Percentiles rank a stretch among this genome's conserved stretches.
Evolutionary conservation across 169 alveolate genomes (phyloP).

Genomic region (Eimeria zaria): DNA sequence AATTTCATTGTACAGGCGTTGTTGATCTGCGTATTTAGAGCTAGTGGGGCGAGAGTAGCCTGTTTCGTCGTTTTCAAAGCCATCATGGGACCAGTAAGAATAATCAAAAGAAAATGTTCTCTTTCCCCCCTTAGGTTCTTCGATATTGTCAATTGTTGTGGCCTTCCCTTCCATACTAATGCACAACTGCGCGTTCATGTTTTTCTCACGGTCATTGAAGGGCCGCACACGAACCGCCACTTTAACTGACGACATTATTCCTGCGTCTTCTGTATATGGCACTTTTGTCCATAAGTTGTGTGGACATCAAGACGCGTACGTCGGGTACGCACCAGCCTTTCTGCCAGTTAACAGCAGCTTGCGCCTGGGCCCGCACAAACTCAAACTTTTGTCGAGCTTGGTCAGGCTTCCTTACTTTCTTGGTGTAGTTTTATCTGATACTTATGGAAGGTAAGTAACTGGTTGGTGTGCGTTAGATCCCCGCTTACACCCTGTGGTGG

Average conservation of each 20-base stretch:
- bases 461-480: background rate
- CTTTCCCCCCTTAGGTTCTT: constrained; percentile 86
- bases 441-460: background rate
- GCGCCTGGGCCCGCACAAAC: background rate
- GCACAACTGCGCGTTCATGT: constrained; percentile 90
- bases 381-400: no score
- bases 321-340: background rate
- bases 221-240: constrained; percentile 97
- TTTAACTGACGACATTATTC: constrained; percentile 91
- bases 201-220: constrained; percentile 92
- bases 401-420: background rate
- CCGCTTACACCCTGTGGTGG: background rate
- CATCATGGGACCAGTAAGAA: constrained; percentile 97
- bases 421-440: background rate
- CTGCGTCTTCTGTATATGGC: background rate
- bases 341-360: background rate
- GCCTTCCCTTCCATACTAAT: constrained; percentile 92
- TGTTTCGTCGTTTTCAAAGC: constrained; percentile 89
- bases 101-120: constrained; percentile 95
- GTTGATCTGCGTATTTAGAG: constrained; percentile 92
- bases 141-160: constrained; percentile 89
- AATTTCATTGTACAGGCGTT: constrained; percentile 91
- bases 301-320: background rate
- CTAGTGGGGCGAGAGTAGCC: constrained; percentile 87
- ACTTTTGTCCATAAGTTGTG: background rate